Evolutionary conservation across 805 yeast species (phyloP).

Genomic region (Tetrapisispora iriomotensis): DNA sequence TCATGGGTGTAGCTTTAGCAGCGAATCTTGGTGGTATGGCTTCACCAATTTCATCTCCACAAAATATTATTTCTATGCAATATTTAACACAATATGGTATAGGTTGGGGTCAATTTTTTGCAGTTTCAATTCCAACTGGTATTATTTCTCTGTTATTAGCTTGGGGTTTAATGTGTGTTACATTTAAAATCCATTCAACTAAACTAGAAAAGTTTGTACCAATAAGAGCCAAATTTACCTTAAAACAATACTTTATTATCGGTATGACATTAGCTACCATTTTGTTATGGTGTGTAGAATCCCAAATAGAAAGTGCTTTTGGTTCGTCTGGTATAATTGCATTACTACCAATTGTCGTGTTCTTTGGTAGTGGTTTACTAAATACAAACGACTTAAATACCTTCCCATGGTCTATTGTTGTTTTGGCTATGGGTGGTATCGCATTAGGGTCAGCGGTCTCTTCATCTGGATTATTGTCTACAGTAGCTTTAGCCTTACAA

Average conservation of each 20-base stretch:
- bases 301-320: constrained; percentile 55
- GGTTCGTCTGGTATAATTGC: constrained; percentile 95
- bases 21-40: constrained; percentile 95
- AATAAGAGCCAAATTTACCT: constrained; percentile 56
- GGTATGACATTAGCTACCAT: constrained; percentile 67
- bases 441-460: constrained; percentile 91
- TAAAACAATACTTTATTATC: constrained; percentile 64
- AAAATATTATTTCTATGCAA: constrained; percentile 81
- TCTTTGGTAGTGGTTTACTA: constrained; percentile 82
- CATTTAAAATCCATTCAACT: constrained; percentile 41
- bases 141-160: constrained; percentile 48
- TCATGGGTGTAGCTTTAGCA: constrained; percentile 84
- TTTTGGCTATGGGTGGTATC: constrained; percentile 95
- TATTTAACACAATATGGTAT: constrained; percentile 58
- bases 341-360: constrained; percentile 69
- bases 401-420: constrained; percentile 93
- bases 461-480: constrained; percentile 74
- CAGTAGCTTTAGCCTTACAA: constrained; percentile 67
- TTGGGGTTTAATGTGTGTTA: constrained; percentile 57
- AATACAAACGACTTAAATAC: constrained; percentile 83
- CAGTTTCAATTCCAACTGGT: constrained; percentile 75
- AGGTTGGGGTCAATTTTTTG: constrained; percentile 89
- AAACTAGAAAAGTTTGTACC: constrained; percentile 38
- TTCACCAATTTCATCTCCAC: constrained; percentile 94
- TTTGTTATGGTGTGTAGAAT: constrained; percentile 80